phyloP scores from a whole-genome alignment of 768 basidiomycete genomes.

The Dendrothele bispora region DNA sequence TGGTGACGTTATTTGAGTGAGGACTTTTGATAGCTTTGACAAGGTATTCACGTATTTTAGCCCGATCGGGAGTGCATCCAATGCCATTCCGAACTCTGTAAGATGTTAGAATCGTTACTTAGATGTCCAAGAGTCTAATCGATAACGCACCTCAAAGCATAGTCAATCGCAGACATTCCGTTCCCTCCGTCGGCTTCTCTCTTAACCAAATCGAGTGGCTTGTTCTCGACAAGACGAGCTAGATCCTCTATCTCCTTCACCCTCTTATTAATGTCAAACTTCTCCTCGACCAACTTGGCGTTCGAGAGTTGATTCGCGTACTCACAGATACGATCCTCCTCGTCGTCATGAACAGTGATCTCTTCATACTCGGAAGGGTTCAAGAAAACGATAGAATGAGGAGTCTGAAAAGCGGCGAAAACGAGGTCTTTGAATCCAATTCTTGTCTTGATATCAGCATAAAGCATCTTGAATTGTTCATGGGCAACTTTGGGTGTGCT shows the following conservation, averaged over 20 bases:
- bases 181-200: conserved; percentile 11
- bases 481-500: background rate
- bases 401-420: background rate
- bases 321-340: background rate
- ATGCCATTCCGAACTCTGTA: conserved; percentile 1
- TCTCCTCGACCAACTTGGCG: no score
- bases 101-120: no score
- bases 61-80: conserved; percentile 9
- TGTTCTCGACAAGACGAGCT: background rate
- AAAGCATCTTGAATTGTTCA: background rate
- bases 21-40: conserved; percentile 7
- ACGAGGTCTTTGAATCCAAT: background rate
- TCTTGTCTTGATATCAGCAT: background rate
- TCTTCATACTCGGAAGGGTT: background rate
- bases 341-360: background rate
- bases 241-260: background rate
- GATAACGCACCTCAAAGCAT: conserved; percentile 8
- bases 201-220: conserved; percentile 1
- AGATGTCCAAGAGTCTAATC: background rate
- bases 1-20: background rate
- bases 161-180: conserved; percentile 7
- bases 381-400: conserved; percentile 1
- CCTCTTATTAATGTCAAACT: no score
- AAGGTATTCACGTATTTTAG: conserved; percentile 8
- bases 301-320: no score